Base-by-base conservation (phyloP, 306 rosid species). In the Lathyrus oleraceus region DNA sequence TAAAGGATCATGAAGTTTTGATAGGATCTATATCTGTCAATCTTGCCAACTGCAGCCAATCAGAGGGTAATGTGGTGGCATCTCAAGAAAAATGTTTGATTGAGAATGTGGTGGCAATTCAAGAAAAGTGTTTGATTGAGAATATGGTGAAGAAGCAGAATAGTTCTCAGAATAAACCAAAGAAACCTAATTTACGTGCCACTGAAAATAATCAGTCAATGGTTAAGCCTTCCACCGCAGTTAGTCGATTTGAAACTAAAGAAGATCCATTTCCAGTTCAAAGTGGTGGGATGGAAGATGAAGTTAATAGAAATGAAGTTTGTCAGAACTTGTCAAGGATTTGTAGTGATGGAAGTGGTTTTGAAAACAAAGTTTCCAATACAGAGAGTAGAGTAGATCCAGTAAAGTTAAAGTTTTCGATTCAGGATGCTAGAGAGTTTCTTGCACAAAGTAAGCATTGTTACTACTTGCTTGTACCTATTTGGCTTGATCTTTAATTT, bases 21-120 rank as follows among this genome's bases (percentile, higher is more conserved):
- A 92, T 92, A 66, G 98, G 98, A 71, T 92, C 98, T 36, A 85
- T 92, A 67, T 32, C 92, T 16, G 88, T 92, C 69, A 70, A 83
- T 14, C 81, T 91, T 25, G 76, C 81, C 69, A 79, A 82, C 76
- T 70, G 81, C 82, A 59, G 65, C 66, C 80, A 66, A 53, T 62
- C 77, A 32, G 88, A 81, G 74, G 71, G 78, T 66, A 76, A 70
- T 67, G 58, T 45, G 53, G 77, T 78, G 47, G 74, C 80, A 54
- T 64, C 78, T 73, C 51, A n/a, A 68, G 87, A 75, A 75, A 81
- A 69, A 67, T 45, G 72, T 66, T 53, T 16, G 49, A 69, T 36
- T 15, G 88, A 83, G 63, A 76, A 73, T 64, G 61, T 35, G 53
- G 77, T 78, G 47, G 74, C 80, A 54, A 57, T 76, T 75, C 47